Evolutionary conservation across 495 filamentous ascomycete genomes (phyloP).

Genomic region (Aspergillus haitiensis): DNA sequence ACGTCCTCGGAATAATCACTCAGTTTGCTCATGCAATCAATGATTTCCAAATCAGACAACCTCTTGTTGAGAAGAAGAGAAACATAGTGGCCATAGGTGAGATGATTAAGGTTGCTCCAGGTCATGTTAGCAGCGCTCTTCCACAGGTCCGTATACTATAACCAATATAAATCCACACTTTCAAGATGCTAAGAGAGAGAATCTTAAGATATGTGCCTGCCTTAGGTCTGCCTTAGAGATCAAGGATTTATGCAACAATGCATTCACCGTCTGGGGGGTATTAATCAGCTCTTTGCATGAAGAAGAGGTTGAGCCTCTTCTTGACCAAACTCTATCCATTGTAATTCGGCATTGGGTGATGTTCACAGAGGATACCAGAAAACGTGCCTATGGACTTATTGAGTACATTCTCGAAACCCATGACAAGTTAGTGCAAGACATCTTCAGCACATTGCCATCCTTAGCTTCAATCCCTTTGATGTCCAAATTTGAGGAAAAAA

Average conservation of each 20-base stretch:
- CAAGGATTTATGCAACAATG: slow-evolving; percentile 67
- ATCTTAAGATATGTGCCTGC: slow-evolving; percentile 89
- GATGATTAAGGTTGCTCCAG: slow-evolving; percentile 74
- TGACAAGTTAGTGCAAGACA: slow-evolving; percentile 56
- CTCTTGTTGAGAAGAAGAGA: slow-evolving; percentile 67
- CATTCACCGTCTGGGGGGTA: slow-evolving; percentile 79
- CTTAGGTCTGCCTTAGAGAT: slow-evolving; percentile 78
- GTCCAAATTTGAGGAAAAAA: slow-evolving; percentile 58
- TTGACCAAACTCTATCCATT: slow-evolving; percentile 87
- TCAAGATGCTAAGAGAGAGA: slow-evolving; percentile 15
- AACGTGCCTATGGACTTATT: slow-evolving; percentile 60
- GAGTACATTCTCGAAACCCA: slow-evolving; percentile 64
- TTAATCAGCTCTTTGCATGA: slow-evolving; percentile 72
- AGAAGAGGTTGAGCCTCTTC: slow-evolving; percentile 71
- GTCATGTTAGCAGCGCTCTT: slow-evolving; percentile 70
- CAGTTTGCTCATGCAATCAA: slow-evolving; percentile 81
- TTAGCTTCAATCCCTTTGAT: slow-evolving; percentile 70
- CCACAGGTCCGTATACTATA: slow-evolving; percentile 65
- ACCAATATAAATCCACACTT: not conserved
- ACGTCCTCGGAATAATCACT: slow-evolving; percentile 86
- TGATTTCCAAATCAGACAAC: slow-evolving; percentile 57
- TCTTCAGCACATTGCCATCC: slow-evolving; percentile 73
- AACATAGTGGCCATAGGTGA: slow-evolving; percentile 82
- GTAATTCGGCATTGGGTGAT: slow-evolving; percentile 75
- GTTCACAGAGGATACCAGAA: slow-evolving; percentile 60